Evolutionary conservation across 2,329 filamentous ascomycete genomes (phyloP).

Genomic region (Exophiala dermatitidis): DNA sequence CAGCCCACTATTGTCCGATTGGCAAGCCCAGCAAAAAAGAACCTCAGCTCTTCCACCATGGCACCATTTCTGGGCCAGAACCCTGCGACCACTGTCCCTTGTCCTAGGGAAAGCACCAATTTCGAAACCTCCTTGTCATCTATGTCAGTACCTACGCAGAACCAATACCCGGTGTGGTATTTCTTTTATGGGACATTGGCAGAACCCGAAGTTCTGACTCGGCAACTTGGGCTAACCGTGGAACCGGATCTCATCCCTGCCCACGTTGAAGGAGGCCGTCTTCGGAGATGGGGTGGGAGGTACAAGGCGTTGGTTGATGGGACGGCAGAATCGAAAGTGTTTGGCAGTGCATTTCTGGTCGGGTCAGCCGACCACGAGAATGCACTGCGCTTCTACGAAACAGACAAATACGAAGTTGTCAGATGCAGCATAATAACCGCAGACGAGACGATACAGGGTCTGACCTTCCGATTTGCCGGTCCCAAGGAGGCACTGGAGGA

Average conservation of each 20-base stretch:
- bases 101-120: slow-evolving; percentile 24
- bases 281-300: slow-evolving; percentile 35
- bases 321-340: slow-evolving; percentile 14
- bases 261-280: slow-evolving; percentile 28
- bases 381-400: slow-evolving; percentile 34
- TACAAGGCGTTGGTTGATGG: slow-evolving; percentile 38
- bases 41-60: slow-evolving; percentile 23
- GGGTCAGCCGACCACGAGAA: slow-evolving; percentile 31
- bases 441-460: slow-evolving; percentile 3
- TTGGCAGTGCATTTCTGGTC: slow-evolving; percentile 32
- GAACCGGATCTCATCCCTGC: slow-evolving; percentile 29
- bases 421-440: slow-evolving; percentile 30
- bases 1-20: slow-evolving; percentile 29
- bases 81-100: slow-evolving; percentile 25
- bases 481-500: slow-evolving; percentile 1
- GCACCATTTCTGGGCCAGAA: slow-evolving; percentile 28
- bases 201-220: slow-evolving; percentile 29
- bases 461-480: slow-evolving; percentile 19
- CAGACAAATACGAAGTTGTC: slow-evolving; percentile 35
- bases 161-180: slow-evolving; percentile 37
- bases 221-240: slow-evolving; percentile 30
- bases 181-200: slow-evolving; percentile 41
- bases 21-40: slow-evolving; percentile 26
- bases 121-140: neutral
- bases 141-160: slow-evolving; percentile 23